Evolutionary conservation across 176 grass and related monocot genomes (phyloP).

Genomic region (Hordeum marinum): DNA sequence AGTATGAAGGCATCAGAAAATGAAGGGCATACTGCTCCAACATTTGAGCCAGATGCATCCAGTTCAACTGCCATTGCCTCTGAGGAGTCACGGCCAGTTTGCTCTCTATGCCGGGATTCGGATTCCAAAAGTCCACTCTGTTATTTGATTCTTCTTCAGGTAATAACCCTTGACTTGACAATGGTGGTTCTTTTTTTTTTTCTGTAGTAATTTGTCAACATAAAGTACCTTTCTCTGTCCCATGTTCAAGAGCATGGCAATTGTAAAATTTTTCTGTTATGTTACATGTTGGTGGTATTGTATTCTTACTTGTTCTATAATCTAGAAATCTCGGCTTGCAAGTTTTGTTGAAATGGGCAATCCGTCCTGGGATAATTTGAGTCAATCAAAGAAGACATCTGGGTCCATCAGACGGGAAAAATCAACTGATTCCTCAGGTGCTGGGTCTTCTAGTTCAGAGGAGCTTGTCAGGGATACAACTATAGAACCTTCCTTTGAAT

Average conservation of each 20-base stretch:
- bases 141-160: conserved; percentile 98
- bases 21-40: conserved; percentile 36
- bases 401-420: conserved; percentile 39
- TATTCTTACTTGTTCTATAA: conserved; percentile 27
- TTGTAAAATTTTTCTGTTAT: neutral
- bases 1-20: conserved; percentile 57
- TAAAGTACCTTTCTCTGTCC: conserved; percentile 5
- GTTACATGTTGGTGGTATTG: neutral
- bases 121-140: conserved; percentile 91
- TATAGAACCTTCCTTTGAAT: conserved; percentile 51
- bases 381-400: conserved; percentile 22
- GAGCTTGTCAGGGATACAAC: conserved; percentile 29
- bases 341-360: conserved; percentile 92
- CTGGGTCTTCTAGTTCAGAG: conserved; percentile 43
- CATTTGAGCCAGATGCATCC: conserved; percentile 48
- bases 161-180: conserved; percentile 30
- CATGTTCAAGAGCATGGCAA: neutral
- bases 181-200: neutral
- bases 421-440: conserved; percentile 20
- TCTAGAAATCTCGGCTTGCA: conserved; percentile 88
- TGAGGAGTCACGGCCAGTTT: conserved; percentile 66
- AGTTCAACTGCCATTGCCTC: conserved; percentile 35
- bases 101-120: conserved; percentile 84
- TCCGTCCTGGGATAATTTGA: conserved; percentile 68
- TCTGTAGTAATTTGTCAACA: conserved; percentile 14